A percentile compares a stretch with the other conserved stretches of the same genome.
Conservation (phyloP, 2,329 filamentous ascomycete species). For the Rosellinia necatrix region DNA sequence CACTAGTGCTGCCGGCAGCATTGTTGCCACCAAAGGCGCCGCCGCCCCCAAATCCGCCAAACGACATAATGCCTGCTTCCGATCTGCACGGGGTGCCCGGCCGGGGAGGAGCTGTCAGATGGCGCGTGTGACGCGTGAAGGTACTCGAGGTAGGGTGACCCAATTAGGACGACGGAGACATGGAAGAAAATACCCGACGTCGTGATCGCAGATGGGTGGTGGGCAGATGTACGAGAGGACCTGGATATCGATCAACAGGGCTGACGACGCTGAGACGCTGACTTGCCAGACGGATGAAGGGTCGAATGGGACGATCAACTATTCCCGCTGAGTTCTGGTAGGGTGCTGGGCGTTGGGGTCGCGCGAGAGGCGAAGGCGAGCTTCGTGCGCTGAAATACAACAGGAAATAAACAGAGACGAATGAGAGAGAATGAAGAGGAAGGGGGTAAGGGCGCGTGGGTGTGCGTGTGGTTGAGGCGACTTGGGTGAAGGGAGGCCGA, state of each 20-base stretch:
- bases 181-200: conserved; percentile 30
- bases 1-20: conserved; percentile 50
- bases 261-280: too few species aligned
- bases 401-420: neutral
- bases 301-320: conserved; percentile 2
- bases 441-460: neutral
- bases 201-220: conserved; percentile 14
- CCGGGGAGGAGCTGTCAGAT: conserved; percentile 25
- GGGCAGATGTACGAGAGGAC: conserved; percentile 1
- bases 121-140: conserved; percentile 42
- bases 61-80: conserved; percentile 54
- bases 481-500: neutral
- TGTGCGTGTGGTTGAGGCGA: neutral
- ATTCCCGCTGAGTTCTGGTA: conserved; percentile 14
- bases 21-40: conserved; percentile 59
- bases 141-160: conserved; percentile 22
- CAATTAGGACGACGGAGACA: conserved; percentile 34
- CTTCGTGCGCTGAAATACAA: conserved; percentile 3
- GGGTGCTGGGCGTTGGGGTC: conserved; percentile 8
- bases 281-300: conserved; percentile 3
- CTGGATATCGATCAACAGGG: too few species aligned
- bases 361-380: conserved; percentile 1
- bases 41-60: conserved; percentile 58
- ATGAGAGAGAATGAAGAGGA: conserved; percentile 10
- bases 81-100: conserved; percentile 21